Percentiles rank a stretch among this genome's conserved stretches.
Evolutionary conservation across 202 grass and related monocot species (phyloP).

Genomic region (Panicum hallii): DNA sequence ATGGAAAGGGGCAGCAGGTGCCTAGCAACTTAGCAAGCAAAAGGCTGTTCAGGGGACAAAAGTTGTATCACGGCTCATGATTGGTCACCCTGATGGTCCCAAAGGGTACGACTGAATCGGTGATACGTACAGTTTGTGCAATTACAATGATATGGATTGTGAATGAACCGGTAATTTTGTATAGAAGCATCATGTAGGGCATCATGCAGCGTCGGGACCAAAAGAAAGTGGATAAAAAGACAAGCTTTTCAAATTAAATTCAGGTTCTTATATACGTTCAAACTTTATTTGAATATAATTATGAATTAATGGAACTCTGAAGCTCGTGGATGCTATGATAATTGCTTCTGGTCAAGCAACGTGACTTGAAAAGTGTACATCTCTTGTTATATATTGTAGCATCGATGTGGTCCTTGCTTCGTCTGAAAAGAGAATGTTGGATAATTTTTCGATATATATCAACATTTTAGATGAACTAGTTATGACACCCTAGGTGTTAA

Average conservation of each 20-base stretch:
- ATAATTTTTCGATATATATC: too few relatives aligned
- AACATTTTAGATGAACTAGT: too few relatives aligned
- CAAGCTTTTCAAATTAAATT: not conserved
- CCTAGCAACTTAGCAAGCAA: not conserved
- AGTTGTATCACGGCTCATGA: constrained; percentile 6
- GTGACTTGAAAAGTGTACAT: not conserved
- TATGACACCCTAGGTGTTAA: too few relatives aligned
- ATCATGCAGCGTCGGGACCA: not conserved
- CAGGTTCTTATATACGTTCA: not conserved
- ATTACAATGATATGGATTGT: too few relatives aligned
- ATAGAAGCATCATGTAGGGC: not conserved
- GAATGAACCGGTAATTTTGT: not conserved
- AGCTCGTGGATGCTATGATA: not conserved
- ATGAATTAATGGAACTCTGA: not conserved
- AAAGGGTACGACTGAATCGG: not conserved
- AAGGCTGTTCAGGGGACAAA: constrained; percentile 25
- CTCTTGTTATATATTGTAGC: not conserved
- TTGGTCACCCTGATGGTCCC: constrained; percentile 26
- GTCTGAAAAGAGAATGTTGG: not conserved
- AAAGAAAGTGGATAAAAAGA: not conserved
- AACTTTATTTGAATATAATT: not conserved
- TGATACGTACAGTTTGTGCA: not conserved
- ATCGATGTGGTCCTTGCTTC: not conserved
- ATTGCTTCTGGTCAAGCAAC: not conserved
- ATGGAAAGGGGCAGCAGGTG: not conserved